Evolutionary conservation across 1,284 basidiomycete genomes (phyloP).

Genomic region (Heliocybe sulcata): DNA sequence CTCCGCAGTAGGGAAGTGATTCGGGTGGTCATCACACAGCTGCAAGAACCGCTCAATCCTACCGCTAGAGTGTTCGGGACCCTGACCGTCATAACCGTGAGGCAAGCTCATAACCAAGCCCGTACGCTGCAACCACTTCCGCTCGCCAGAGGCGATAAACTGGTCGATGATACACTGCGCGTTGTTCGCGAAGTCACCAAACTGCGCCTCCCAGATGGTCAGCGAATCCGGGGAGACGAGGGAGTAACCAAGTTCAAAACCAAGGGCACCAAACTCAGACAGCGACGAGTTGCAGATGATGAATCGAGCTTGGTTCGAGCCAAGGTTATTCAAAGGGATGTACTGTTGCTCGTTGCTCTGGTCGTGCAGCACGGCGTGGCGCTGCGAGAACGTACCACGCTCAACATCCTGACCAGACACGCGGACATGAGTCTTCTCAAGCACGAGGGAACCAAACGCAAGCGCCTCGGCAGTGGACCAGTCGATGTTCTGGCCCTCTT

Average conservation of each 20-base stretch:
- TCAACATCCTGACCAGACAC: slow-evolving; percentile 99
- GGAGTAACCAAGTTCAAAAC: slow-evolving; percentile 98
- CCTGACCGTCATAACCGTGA: slow-evolving; percentile 98
- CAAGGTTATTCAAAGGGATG: slow-evolving; percentile 85
- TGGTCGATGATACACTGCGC: slow-evolving; percentile 99
- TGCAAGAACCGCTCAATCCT: slow-evolving; percentile 97
- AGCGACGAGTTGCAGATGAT: slow-evolving; percentile 96
- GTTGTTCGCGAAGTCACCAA: slow-evolving; percentile 97
- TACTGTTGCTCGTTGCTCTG: slow-evolving; percentile 91
- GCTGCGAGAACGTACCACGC: slow-evolving; percentile 99
- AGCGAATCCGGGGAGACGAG: slow-evolving; percentile 92
- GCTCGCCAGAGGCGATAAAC: slow-evolving; percentile 96
- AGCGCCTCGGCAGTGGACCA: slow-evolving; percentile 99
- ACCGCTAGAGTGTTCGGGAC: slow-evolving; percentile 97
- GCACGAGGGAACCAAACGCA: slow-evolving; percentile 88
- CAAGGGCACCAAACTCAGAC: slow-evolving; percentile 92
- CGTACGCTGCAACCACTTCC: slow-evolving; percentile 96
- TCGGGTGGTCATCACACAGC: slow-evolving; percentile 95
- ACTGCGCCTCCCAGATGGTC: slow-evolving; percentile 98
- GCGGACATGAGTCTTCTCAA: slow-evolving; percentile 93
- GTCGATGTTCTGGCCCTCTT: slow-evolving; percentile 91
- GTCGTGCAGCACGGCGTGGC: slow-evolving; percentile 96
- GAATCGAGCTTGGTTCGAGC: slow-evolving; percentile 84
- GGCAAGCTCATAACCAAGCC: slow-evolving; percentile 91
- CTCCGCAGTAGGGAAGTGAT: slow-evolving; percentile 83